Conservation (phyloP, 2,329 filamentous ascomycete species). For the Penicillium sp. region DNA sequence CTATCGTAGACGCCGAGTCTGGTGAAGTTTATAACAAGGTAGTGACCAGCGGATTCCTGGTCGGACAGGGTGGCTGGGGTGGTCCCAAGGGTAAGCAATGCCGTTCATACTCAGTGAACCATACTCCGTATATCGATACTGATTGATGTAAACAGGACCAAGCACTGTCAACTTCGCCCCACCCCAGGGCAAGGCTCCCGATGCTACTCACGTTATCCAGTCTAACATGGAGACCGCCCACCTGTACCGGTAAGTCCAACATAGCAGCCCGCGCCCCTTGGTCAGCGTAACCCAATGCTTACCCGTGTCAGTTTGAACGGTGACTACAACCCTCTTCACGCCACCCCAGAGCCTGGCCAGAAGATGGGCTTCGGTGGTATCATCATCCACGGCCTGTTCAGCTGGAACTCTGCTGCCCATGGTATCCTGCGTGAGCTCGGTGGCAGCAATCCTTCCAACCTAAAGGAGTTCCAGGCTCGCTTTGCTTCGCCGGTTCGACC, state of each 20-base stretch:
- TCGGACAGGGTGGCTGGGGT: constrained; percentile 81
- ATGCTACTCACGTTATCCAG: constrained; percentile 69
- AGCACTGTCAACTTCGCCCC: constrained; percentile 76
- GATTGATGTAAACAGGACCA: constrained; percentile 47
- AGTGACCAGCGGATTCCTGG: constrained; percentile 73
- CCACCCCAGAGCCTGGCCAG: constrained; percentile 77
- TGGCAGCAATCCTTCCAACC: constrained; percentile 73
- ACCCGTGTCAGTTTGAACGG: constrained; percentile 68
- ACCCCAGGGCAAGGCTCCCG: constrained; percentile 69
- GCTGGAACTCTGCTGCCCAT: constrained; percentile 79
- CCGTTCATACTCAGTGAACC: neutral
- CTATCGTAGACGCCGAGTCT: constrained; percentile 69
- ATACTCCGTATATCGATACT: neutral
- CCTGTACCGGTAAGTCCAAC: constrained; percentile 61
- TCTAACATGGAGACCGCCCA: constrained; percentile 72
- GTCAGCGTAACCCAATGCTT: neutral
- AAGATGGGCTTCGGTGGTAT: constrained; percentile 90
- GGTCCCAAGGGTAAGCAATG: constrained; percentile 72
- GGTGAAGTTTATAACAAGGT: constrained; percentile 72
- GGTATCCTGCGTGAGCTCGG: constrained; percentile 72
- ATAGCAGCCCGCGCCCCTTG: neutral
- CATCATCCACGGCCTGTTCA: constrained; percentile 88
- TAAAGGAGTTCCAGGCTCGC: constrained; percentile 85
- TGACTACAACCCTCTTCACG: constrained; percentile 93
- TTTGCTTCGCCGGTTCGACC: constrained; percentile 84